A percentile compares a stretch with the other conserved stretches of the same genome.
Evolutionary conservation across 768 basidiomycete genomes (phyloP).

Genomic region (Dacryopinax primogenitus): DNA sequence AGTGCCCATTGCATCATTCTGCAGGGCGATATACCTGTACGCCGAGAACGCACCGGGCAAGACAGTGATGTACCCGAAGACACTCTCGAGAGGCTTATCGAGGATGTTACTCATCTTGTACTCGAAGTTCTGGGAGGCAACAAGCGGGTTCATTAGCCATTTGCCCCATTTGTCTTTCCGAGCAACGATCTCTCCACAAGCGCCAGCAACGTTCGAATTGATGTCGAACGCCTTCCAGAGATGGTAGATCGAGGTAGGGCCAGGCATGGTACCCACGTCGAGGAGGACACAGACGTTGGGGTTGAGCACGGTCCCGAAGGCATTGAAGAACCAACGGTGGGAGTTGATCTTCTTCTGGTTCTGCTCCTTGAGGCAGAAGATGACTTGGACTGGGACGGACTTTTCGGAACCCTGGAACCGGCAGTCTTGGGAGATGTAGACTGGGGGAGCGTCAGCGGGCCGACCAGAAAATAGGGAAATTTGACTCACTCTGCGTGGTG

Average conservation of each 20-base stretch:
- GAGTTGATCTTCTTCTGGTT: slow-evolving; percentile 96
- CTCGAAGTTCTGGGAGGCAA: slow-evolving; percentile 87
- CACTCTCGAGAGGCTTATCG: slow-evolving; percentile 68
- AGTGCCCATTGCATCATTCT: slow-evolving; percentile 70
- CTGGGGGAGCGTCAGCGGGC: neutral
- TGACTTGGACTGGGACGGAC: slow-evolving; percentile 80
- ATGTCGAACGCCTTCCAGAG: slow-evolving; percentile 92
- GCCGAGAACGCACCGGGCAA: slow-evolving; percentile 72
- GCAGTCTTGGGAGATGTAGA: slow-evolving; percentile 7
- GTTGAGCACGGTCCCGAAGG: slow-evolving; percentile 63
- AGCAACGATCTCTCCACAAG: slow-evolving; percentile 92
- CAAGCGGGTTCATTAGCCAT: slow-evolving; percentile 66
- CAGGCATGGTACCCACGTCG: slow-evolving; percentile 78
- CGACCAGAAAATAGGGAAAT: neutral
- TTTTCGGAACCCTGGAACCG: slow-evolving; percentile 55
- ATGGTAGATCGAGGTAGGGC: slow-evolving; percentile 79
- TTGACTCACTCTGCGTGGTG: slow-evolving; percentile 74
- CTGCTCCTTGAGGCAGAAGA: slow-evolving; percentile 85
- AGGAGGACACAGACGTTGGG: slow-evolving; percentile 88
- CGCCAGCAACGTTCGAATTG: slow-evolving; percentile 80
- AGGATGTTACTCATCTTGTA: slow-evolving; percentile 91
- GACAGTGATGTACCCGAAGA: slow-evolving; percentile 92
- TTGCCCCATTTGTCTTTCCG: slow-evolving; percentile 72
- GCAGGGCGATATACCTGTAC: slow-evolving; percentile 78
- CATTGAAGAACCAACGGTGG: slow-evolving; percentile 88